Conservation (phyloP, 2,329 filamentous ascomycete species). For the Arachnopeziza araneosa region DNA sequence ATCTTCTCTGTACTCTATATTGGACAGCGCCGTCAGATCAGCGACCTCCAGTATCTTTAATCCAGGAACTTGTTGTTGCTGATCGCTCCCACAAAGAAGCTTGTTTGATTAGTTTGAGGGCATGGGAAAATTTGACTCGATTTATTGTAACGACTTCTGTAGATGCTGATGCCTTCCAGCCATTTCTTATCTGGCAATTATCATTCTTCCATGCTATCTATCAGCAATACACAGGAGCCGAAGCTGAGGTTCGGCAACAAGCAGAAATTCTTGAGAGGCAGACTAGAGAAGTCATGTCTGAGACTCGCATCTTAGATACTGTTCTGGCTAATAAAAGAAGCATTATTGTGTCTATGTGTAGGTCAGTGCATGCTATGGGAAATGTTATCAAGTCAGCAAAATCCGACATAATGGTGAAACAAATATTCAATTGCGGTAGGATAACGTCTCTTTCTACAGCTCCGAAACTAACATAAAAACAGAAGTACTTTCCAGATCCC, state of each 20-base stretch:
- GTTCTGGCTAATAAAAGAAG: conserved; percentile 8
- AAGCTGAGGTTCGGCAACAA: conserved; percentile 20
- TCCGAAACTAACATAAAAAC: conserved; percentile 5
- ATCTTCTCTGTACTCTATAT: conserved; percentile 60
- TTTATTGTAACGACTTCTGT: conserved; percentile 48
- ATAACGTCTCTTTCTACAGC: neutral
- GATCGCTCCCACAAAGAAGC: conserved; percentile 61
- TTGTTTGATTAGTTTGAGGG: conserved; percentile 56
- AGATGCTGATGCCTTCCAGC: conserved; percentile 37
- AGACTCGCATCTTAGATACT: conserved; percentile 7
- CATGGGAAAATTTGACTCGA: conserved; percentile 57
- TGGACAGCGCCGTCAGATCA: conserved; percentile 54
- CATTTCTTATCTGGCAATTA: conserved; percentile 52
- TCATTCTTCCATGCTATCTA: conserved; percentile 52
- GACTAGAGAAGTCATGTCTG: conserved; percentile 3
- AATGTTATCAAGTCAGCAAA: conserved; percentile 12
- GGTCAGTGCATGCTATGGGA: conserved; percentile 13
- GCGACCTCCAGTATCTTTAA: conserved; percentile 46
- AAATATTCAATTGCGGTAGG: conserved; percentile 22
- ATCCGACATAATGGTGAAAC: conserved; percentile 14
- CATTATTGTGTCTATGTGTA: conserved; percentile 14
- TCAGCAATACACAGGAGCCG: conserved; percentile 44
- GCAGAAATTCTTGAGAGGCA: conserved; percentile 8
- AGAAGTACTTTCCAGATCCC: neutral
- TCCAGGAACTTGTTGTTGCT: conserved; percentile 55